A percentile compares a stretch with the other conserved stretches of the same genome.
phyloP scores from a whole-genome alignment of 2,329 filamentous ascomycete genomes.

The Albophoma yamanashiensis region DNA sequence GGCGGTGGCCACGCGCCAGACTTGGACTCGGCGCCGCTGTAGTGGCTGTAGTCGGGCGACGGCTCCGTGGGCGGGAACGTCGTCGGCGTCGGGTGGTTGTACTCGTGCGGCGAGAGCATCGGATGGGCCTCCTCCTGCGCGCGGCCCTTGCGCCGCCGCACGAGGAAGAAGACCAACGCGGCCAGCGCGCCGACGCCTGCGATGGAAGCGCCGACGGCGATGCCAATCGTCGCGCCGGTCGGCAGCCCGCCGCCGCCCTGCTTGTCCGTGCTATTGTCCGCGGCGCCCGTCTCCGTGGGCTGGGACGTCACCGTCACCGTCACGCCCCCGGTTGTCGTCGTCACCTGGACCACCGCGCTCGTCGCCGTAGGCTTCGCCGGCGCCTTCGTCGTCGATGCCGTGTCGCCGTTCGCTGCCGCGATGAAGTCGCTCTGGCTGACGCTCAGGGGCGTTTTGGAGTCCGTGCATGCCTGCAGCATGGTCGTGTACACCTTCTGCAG shows the following conservation, averaged over 20 bases:
- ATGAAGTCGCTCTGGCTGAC: slow-evolving; percentile 31
- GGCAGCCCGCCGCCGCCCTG: slow-evolving; percentile 15
- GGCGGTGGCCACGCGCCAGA: slow-evolving; percentile 3
- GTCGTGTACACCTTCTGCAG: slow-evolving; percentile 30
- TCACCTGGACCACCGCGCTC: neutral
- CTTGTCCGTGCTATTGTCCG: neutral
- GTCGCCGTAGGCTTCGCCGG: neutral
- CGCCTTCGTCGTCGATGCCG: neutral
- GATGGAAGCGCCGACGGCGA: slow-evolving; percentile 25
- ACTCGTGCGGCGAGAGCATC: slow-evolving; percentile 14
- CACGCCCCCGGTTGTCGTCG: slow-evolving; percentile 2
- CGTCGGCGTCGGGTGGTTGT: slow-evolving; percentile 7
- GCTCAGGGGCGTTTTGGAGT: slow-evolving; percentile 30
- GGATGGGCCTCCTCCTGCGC: slow-evolving; percentile 16
- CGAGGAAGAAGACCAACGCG: slow-evolving; percentile 11
- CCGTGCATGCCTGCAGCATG: slow-evolving; percentile 31
- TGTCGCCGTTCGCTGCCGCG: slow-evolving; percentile 6
- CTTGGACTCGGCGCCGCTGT: slow-evolving; percentile 6
- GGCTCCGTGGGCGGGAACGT: slow-evolving; percentile 11
- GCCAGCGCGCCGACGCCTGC: slow-evolving; percentile 16
- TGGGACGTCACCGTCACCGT: slow-evolving; percentile 2
- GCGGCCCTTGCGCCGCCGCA: slow-evolving; percentile 16
- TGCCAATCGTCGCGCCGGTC: slow-evolving; percentile 25
- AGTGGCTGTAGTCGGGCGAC: slow-evolving; percentile 6
- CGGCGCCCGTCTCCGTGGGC: neutral